Base-by-base conservation (phyloP, 805 yeast genomes). In the Priceomyces carsonii region DNA sequence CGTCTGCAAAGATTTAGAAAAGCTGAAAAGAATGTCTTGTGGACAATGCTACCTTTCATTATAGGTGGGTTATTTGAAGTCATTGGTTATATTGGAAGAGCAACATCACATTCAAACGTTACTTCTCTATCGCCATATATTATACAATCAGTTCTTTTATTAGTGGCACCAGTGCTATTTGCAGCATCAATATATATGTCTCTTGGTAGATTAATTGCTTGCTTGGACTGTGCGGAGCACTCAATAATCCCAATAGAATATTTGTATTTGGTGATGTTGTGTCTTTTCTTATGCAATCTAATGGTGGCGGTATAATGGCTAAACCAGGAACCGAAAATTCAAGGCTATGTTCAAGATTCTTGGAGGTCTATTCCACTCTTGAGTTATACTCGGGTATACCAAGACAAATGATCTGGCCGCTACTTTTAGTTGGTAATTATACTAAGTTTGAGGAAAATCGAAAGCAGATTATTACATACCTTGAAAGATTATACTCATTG, bases 231-330 rank as follows among this genome's bases (percentile, higher is more conserved):
- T 19, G 44, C 39, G 25, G 35, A 43, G 7, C 30, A 40, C 14
- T 43, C 44, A 6, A 23, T 53, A 21, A 45, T 56, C 9, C 53
- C 51, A 6, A 30, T 49, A 5, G 46, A 45, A 35, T 56, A 9
- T 60, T 59, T 47, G 60, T 60, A 5, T 8, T 35, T n/a, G 62
- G 62, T 13, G 66, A 61, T 42, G 43, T 59, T 8, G 8, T 50
- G 5, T 50, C 60, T 25, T 53, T 59, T 29, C 33, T 55, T 4
- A 20, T 59, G 25, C 66, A 60, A 44, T 53, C 50, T 9, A 40
- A 44, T 16, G 67, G 67, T 18, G 66, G 60, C 27, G 66, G 64
- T 2, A 17, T 59, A 26, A 61, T 49, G 52, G 43, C 55, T 5
- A n/a, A n/a, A 18, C 34, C 3, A 29, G 27, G 12, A 26, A 13